Evolutionary conservation across 352 stramenopile species (phyloP), one percentile per base, ranked within the genome.

Genomic region (Peronospora destructor): DNA sequence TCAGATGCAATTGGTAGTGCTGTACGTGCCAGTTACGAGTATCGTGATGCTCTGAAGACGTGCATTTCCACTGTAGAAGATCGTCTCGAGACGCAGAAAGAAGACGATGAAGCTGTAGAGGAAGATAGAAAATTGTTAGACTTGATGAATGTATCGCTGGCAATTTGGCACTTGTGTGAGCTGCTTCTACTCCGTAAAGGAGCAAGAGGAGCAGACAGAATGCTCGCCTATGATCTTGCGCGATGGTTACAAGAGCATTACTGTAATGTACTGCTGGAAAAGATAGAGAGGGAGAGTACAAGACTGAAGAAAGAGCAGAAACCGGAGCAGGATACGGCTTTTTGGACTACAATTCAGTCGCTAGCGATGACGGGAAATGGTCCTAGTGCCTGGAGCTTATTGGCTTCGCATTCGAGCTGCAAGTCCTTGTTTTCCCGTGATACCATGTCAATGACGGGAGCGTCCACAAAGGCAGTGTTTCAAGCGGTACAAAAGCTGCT

Each of bases 181-280:
- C 56, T 91, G 37, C 60, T 90, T 21, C 73, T 88, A 17, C 65
- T 91, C 7, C 75, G 83, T 49, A 61, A 66, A 36, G 73, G 73
- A 32, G 55, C 59, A 4, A 66, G 71, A 47, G 56, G 65, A 46
- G 70, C 76, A 28, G 76, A 91, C 57, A 67, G 56, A 29, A 54
- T 58, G 21, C 57, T 87, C 29, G 73, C 78, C 4, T 91, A 91
- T 61, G 78, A 86, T 21, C 54, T 91, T 34, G 81, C 68, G 7
- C 38, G 45, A 10, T 91, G 81, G 81, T 66, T 91, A 13, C 78
- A 90, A 41, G 73, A 89, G 39, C 76, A 89, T 46, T 91, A 90
- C 47, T 74, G 58, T 28, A 71, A 68, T 32, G 54, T 56, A 16
- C 53, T 71, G 10, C 54, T 88, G 49, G 73, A 89, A 10, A 76